Conservation (phyloP, 2,329 filamentous ascomycete species). For the Exserohilum rostratum region DNA sequence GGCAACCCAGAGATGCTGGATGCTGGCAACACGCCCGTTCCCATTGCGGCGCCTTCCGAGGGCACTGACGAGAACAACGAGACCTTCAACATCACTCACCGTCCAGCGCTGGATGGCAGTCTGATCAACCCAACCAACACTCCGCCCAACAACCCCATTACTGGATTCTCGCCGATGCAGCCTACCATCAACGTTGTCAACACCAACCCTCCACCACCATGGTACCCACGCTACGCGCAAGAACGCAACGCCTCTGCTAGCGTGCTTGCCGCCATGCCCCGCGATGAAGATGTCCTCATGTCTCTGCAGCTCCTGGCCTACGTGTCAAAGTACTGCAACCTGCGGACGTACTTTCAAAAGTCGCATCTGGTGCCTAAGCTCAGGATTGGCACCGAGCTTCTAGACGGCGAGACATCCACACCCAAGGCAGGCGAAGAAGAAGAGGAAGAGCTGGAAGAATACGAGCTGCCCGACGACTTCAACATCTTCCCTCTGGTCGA, state of each 20-base stretch:
- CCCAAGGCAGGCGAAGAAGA: slow-evolving; percentile 55
- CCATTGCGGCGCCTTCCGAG: slow-evolving; percentile 79
- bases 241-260: slow-evolving; percentile 71
- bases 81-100: slow-evolving; percentile 92
- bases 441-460: slow-evolving; percentile 81
- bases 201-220: slow-evolving; percentile 78
- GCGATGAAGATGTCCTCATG: slow-evolving; percentile 98
- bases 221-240: slow-evolving; percentile 78
- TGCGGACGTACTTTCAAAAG: slow-evolving; percentile 92
- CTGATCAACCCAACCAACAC: slow-evolving; percentile 74
- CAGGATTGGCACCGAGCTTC: slow-evolving; percentile 84
- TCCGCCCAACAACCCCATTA: slow-evolving; percentile 64
- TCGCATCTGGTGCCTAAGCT: slow-evolving; percentile 92
- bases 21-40: slow-evolving; percentile 70
- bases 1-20: slow-evolving; percentile 81
- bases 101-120: slow-evolving; percentile 81
- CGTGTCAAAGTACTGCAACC: slow-evolving; percentile 97
- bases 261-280: slow-evolving; percentile 87
- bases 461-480: slow-evolving; percentile 88
- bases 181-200: slow-evolving; percentile 70
- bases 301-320: slow-evolving; percentile 95
- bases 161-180: slow-evolving; percentile 73
- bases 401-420: slow-evolving; percentile 69
- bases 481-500: slow-evolving; percentile 99
- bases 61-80: slow-evolving; percentile 75